Evolutionary conservation across 352 stramenopile genomes (phyloP).

Genomic region (Globisporangium alternatum): DNA sequence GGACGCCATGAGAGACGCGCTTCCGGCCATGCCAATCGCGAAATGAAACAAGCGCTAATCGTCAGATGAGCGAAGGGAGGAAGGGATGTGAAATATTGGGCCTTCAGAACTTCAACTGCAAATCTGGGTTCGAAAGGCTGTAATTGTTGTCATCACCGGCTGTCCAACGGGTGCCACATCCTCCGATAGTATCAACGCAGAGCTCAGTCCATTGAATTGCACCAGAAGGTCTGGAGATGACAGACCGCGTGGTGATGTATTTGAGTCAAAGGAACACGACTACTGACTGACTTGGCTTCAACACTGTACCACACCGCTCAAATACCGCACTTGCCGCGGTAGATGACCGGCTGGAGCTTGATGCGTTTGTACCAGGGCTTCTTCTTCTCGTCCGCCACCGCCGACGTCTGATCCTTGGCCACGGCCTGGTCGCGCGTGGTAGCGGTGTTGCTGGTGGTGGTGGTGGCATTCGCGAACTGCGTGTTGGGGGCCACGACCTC

Average conservation of each 20-base stretch:
- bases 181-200: too few relatives aligned
- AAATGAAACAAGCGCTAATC: too few relatives aligned
- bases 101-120: too few relatives aligned
- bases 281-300: neutral
- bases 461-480: neutral
- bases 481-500: neutral
- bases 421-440: neutral
- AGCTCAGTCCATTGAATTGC: too few relatives aligned
- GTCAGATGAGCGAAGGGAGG: too few relatives aligned
- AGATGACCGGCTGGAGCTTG: constrained; percentile 22
- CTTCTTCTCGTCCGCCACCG: constrained; percentile 4
- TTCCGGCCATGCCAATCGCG: neutral
- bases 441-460: neutral
- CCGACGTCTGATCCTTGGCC: constrained; percentile 1
- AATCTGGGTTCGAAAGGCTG: too few relatives aligned
- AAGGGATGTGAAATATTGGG: neutral
- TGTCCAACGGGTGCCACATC: too few relatives aligned
- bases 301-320: neutral
- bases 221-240: too few relatives aligned
- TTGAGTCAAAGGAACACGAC: neutral
- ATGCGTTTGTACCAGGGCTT: constrained; percentile 23
- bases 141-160: too few relatives aligned
- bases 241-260: too few relatives aligned
- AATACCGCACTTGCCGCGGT: constrained; percentile 19
- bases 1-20: neutral